Evolutionary conservation across 768 basidiomycete genomes (phyloP).

Genomic region (Mycena indigotica): DNA sequence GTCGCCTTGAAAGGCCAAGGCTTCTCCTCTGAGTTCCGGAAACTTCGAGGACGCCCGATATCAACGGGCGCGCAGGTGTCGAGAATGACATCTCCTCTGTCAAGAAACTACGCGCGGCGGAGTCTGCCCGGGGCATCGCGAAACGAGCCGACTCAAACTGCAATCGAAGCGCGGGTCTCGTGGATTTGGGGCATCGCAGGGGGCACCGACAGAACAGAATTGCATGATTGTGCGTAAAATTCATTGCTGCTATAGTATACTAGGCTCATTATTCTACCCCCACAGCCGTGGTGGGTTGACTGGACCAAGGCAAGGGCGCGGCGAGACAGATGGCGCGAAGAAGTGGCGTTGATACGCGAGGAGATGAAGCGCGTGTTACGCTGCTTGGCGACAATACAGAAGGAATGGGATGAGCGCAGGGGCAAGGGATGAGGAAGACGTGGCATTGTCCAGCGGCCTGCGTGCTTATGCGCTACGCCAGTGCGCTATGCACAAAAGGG

Average conservation of each 20-base stretch:
- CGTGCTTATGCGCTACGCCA: slow-evolving; percentile 1
- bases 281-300: slow-evolving; percentile 6
- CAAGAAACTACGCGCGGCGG: slow-evolving; percentile 9
- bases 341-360: slow-evolving; percentile 16
- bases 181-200: slow-evolving; percentile 15
- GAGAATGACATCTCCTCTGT: slow-evolving; percentile 1
- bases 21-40: background rate
- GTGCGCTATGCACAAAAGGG: background rate
- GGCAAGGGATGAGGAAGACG: background rate
- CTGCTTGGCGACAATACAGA: slow-evolving; percentile 2
- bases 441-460: background rate
- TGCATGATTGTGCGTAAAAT: slow-evolving; percentile 15
- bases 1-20: background rate
- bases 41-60: background rate
- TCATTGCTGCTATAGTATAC: background rate
- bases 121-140: background rate
- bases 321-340: slow-evolving; percentile 8
- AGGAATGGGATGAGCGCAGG: slow-evolving; percentile 1
- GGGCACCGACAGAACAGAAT: background rate
- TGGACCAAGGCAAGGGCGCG: slow-evolving; percentile 11
- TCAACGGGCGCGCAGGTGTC: slow-evolving; percentile 7
- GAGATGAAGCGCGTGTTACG: slow-evolving; percentile 16
- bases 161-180: background rate
- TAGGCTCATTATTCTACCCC: background rate
- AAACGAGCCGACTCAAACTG: background rate